phyloP scores from a whole-genome alignment of 2,329 filamentous ascomycete genomes.

The Xylaria sp. region DNA sequence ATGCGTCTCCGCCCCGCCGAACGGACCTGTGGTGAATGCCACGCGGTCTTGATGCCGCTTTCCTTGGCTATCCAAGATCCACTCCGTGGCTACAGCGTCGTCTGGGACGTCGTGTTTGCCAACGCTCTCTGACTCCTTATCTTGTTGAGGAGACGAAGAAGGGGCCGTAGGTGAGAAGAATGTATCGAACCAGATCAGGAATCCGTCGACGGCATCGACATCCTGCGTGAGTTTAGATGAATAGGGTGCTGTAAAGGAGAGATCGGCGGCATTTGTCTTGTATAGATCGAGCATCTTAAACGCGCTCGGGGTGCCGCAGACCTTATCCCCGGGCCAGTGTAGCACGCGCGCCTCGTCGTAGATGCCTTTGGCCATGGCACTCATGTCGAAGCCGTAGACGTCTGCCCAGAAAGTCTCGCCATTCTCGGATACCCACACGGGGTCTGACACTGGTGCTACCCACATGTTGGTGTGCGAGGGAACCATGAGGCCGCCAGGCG shows the following conservation, averaged over 20 bases:
- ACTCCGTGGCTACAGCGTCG: conserved; percentile 63
- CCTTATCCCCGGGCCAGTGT: conserved; percentile 65
- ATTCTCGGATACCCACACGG: conserved; percentile 77
- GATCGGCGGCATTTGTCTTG: conserved; percentile 70
- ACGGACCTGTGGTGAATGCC: conserved; percentile 88
- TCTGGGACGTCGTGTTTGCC: conserved; percentile 52
- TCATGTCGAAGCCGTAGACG: conserved; percentile 94
- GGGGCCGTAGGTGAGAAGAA: conserved; percentile 71
- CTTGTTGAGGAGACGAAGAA: conserved; percentile 4
- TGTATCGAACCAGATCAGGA: conserved; percentile 91
- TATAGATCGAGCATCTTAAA: conserved; percentile 82
- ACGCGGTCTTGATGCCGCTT: conserved; percentile 64
- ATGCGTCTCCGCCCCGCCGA: conserved; percentile 73
- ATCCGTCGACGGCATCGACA: conserved; percentile 78
- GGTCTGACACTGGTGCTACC: conserved; percentile 79
- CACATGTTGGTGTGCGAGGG: conserved; percentile 85
- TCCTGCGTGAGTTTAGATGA: conserved; percentile 64
- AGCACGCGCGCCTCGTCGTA: conserved; percentile 83
- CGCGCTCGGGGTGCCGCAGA: conserved; percentile 65
- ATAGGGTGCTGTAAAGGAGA: conserved; percentile 77
- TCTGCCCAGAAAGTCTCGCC: conserved; percentile 87
- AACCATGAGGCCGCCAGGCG: conserved; percentile 79
- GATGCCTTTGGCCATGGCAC: conserved; percentile 82
- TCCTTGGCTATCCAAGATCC: conserved; percentile 46
- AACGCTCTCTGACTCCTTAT: background rate